A percentile compares a stretch with the other conserved stretches of the same genome.
Evolutionary conservation across 169 alveolate species (phyloP).

Genomic region (Cryptosporidium viatorum): DNA sequence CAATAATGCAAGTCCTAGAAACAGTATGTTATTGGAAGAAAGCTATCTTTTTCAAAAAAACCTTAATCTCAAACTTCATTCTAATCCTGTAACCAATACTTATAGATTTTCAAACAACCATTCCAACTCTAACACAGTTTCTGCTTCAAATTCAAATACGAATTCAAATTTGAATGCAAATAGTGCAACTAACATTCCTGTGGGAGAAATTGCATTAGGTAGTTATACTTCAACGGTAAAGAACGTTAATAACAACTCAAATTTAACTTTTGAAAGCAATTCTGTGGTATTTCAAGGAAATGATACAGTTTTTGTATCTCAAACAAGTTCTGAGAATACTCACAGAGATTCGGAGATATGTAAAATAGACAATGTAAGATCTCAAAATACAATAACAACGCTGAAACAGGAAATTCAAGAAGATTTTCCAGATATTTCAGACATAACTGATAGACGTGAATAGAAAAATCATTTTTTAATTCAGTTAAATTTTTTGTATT

Average conservation of each 20-base stretch:
- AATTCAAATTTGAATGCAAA: not conserved
- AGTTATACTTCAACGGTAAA: not conserved
- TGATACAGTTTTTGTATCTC: not conserved
- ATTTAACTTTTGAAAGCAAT: not conserved
- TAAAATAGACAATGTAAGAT: not conserved
- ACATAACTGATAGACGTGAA: not conserved
- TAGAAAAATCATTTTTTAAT: no score
- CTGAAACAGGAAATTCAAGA: not conserved
- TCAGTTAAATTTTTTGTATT: no score
- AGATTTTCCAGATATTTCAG: not conserved
- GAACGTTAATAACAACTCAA: not conserved
- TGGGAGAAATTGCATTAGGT: not conserved
- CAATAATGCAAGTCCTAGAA: conserved; percentile 25
- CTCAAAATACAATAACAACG: not conserved
- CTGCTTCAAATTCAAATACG: not conserved
- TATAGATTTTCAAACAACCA: not conserved
- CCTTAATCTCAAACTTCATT: conserved; percentile 23
- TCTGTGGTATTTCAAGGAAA: not conserved
- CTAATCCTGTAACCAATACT: conserved; percentile 35
- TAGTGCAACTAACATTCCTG: not conserved
- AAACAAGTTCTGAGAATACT: not conserved
- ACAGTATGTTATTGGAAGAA: conserved; percentile 28
- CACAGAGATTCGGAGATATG: not conserved
- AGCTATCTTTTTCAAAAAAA: conserved; percentile 19
- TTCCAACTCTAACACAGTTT: not conserved